A percentile compares a stretch with the other conserved stretches of the same genome.
These are phyloP conservation scores for Rhizomucor pusillus DNA, from an alignment of 371 early-diverging fungal species.

Conservation along the genomic window DNA sequence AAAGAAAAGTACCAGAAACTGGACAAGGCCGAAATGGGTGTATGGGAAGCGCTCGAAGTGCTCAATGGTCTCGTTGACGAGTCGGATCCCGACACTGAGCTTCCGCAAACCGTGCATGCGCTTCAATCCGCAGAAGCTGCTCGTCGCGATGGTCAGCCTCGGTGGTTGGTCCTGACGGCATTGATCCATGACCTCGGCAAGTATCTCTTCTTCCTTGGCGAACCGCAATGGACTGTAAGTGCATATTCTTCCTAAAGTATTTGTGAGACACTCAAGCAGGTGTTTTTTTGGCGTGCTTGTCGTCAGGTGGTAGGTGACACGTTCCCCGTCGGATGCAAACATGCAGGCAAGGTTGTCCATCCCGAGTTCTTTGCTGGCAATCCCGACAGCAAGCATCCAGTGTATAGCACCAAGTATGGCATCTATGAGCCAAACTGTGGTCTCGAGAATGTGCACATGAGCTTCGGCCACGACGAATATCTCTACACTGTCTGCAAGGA, in stretches of 20 bases:
- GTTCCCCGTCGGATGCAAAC: slow-evolving; percentile 19
- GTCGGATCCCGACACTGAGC: slow-evolving; percentile 44
- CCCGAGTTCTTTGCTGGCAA: slow-evolving; percentile 38
- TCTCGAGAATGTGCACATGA: slow-evolving; percentile 45
- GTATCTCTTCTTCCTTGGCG: slow-evolving; percentile 46
- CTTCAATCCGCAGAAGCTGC: slow-evolving; percentile 62
- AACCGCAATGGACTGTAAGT: slow-evolving; percentile 55
- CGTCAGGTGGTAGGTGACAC: slow-evolving; percentile 20
- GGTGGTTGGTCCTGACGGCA: slow-evolving; percentile 54
- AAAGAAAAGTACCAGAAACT: slow-evolving; percentile 28
- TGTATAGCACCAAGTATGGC: slow-evolving; percentile 43
- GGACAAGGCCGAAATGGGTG: slow-evolving; percentile 35
- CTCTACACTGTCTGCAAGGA: slow-evolving; percentile 51
- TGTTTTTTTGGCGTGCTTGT: no score
- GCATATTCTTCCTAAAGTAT: background rate
- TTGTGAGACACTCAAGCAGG: background rate
- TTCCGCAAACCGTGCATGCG: slow-evolving; percentile 54
- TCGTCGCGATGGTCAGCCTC: slow-evolving; percentile 46
- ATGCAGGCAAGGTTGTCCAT: slow-evolving; percentile 44
- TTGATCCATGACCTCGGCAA: slow-evolving; percentile 65
- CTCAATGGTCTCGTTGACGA: slow-evolving; percentile 50
- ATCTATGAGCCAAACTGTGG: slow-evolving; percentile 56
- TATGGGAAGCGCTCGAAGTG: slow-evolving; percentile 58
- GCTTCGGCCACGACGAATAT: slow-evolving; percentile 65
- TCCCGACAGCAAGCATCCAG: slow-evolving; percentile 37